Evolutionary conservation across 257 asterid species (phyloP), one percentile per base, ranked within the genome.

Genomic region (Echites panduratus): DNA sequence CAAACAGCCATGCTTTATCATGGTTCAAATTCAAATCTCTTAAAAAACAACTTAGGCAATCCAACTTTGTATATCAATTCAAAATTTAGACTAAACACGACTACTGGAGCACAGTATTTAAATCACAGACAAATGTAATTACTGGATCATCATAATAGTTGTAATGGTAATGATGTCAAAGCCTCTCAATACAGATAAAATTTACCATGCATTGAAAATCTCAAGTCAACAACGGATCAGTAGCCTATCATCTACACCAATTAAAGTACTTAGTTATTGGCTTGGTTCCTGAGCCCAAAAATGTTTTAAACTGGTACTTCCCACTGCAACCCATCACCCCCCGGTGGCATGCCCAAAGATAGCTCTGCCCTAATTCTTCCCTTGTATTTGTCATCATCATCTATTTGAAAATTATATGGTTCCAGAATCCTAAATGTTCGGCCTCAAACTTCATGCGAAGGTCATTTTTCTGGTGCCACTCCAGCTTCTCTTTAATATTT

Each of bases 91-190:
- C 61, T 32, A 32, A 32, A 32, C 38, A 32, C 3, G 38, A 32
- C 38, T 32, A 32, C 38, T 32, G 38, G 38, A 32, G 38, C 38
- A 32, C 38, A 32, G 3, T 32, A 32, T 32, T 32, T 32, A 32
- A 32, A 32, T 32, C 38, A 32, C 38, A 32, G 38, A 32, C 38
- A 5, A 29, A 16, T 5, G 43, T 47, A 68, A 65, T 24, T 20
- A 26, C 43, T 24, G 56, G 68, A 71, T 65, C 71, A 70, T 61
- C 48, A 49, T 5, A 29, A 7, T 69, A 22, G 66, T 69, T 41
- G n/a, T n/a, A n/a, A n/a, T n/a, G n/a, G n/a, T n/a, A n/a, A n/a
- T n/a, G n/a, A n/a, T n/a, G 57, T 16, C 2, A 54, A 5, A n/a
- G 29, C 61, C 29, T 17, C 62, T 26, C 32, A 48, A 10, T 22